Evolutionary conservation across 805 yeast species (phyloP).

Genomic region (Hanseniaspora nectarophila): DNA sequence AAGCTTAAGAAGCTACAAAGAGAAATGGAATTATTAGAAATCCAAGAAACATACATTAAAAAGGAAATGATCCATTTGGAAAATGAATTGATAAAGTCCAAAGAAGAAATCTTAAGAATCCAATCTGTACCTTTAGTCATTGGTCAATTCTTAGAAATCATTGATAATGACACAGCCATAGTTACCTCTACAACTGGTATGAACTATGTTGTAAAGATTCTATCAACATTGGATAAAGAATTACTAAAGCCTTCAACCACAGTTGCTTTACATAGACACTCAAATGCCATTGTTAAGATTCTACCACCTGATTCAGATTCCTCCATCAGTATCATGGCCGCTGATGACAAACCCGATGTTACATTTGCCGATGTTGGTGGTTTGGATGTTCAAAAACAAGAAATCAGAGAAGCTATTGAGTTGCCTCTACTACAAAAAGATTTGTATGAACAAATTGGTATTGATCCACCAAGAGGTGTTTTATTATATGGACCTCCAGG

Average conservation of each 20-base stretch:
- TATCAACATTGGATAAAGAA: constrained; percentile 90
- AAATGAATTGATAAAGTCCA: constrained; percentile 89
- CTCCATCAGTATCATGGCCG: constrained; percentile 85
- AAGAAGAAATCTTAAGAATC: constrained; percentile 94
- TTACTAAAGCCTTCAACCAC: constrained; percentile 86
- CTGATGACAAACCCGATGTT: constrained; percentile 82
- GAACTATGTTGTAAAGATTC: constrained; percentile 87
- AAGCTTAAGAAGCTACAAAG: constrained; percentile 80
- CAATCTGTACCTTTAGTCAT: constrained; percentile 95
- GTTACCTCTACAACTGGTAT: constrained; percentile 97
- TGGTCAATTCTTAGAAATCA: constrained; percentile 95
- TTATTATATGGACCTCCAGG: constrained; percentile 98
- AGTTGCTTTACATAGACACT: constrained; percentile 95
- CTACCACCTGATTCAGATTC: constrained; percentile 98
- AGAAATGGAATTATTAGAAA: constrained; percentile 66
- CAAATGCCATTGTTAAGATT: constrained; percentile 93
- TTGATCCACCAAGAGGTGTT: constrained; percentile 98
- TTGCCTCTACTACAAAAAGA: constrained; percentile 93
- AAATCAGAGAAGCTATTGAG: constrained; percentile 96
- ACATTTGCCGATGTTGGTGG: constrained; percentile 98
- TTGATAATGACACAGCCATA: constrained; percentile 91
- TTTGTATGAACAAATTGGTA: constrained; percentile 91
- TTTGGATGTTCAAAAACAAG: constrained; percentile 97
- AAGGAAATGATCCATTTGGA: constrained; percentile 96
- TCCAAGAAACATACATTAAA: constrained; percentile 94